Evolutionary conservation across 179 eudicot genomes (phyloP), one percentile per base, ranked within the genome.

Genomic region (Monotropa hypopitys): DNA sequence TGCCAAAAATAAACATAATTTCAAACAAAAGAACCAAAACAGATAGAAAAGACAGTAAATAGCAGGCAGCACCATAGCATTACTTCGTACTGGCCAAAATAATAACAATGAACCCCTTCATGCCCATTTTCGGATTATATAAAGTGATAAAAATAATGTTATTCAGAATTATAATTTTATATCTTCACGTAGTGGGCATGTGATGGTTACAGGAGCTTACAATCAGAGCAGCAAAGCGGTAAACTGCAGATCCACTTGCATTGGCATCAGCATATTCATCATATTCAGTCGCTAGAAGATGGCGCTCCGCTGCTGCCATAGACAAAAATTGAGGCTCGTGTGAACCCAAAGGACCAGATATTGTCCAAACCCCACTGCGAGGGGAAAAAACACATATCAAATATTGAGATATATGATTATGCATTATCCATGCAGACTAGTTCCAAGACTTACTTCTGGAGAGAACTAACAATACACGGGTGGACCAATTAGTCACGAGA

Each of bases 291-390:
- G 91, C 97, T 62, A 92, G 75, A 74, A 90, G 80, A 82, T 51
- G 95, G 61, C 88, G 83, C 84, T 92, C 97, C 68, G 97, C 95
- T 57, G 92, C 92, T 72, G 97, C 97, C 90, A 92, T 86, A 5
- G 95, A 93, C 84, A 92, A 74, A 61, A 92, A 78, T 57, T 92
- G 95, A 20, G 93, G 90, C 74, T 92, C 97, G 80, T 85, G 84
- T 86, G 87, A 81, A 78, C 86, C 92, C 80, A 90, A 66, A 59
- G 87, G 90, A 70, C 91, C 92, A 76, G 88, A 79, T 70, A 88
- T 70, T 46, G 88, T 83, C 93, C 92, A 89, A 66, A 87, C 87
- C 47, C 86, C 81, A 84, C 91, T 87, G 83, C 56, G 56, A 78
- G 45, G 53, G 49, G 77, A 82, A 71, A 35, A 62, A 3, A 42